A percentile compares a stretch with the other conserved stretches of the same genome.
Evolutionary conservation across 805 yeast genomes (phyloP).

Genomic region (Hyphopichia homilentoma): DNA sequence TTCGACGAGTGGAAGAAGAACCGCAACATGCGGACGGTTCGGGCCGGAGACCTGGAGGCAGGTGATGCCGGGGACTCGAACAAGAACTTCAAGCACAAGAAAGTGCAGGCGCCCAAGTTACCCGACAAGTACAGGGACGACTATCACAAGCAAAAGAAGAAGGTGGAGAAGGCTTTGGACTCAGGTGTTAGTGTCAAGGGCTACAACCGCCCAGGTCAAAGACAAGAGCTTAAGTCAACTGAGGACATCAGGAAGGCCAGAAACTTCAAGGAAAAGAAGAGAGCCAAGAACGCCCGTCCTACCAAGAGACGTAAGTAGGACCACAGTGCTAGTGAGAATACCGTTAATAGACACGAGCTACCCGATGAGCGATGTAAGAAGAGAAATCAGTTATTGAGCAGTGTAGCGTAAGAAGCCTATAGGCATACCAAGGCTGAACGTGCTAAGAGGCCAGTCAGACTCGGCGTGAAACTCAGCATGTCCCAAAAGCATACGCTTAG

Average conservation of each 20-base stretch:
- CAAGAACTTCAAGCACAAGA: constrained; percentile 65
- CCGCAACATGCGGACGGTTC: constrained; percentile 51
- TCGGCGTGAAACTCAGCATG: too few species aligned
- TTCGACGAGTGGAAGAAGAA: constrained; percentile 88
- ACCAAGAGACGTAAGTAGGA: constrained; percentile 23
- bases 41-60: constrained; percentile 54
- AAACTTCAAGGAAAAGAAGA: constrained; percentile 61
- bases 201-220: constrained; percentile 43
- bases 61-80: constrained; percentile 24
- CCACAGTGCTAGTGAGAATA: constrained; percentile 1
- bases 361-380: too few species aligned
- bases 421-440: too few species aligned
- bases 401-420: too few species aligned
- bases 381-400: too few species aligned
- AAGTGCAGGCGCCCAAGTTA: constrained; percentile 72
- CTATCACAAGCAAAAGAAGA: constrained; percentile 74
- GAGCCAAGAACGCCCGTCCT: constrained; percentile 86
- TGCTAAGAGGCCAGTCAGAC: neutral
- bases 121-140: constrained; percentile 94
- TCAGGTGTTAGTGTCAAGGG: constrained; percentile 74
- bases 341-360: too few species aligned
- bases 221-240: constrained; percentile 59
- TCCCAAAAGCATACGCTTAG: too few species aligned
- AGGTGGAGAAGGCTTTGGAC: constrained; percentile 75
- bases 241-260: constrained; percentile 80